These are phyloP conservation scores for Nemania serpens DNA, from an alignment of 2,329 filamentous ascomycete species.

Conservation along the genomic window DNA sequence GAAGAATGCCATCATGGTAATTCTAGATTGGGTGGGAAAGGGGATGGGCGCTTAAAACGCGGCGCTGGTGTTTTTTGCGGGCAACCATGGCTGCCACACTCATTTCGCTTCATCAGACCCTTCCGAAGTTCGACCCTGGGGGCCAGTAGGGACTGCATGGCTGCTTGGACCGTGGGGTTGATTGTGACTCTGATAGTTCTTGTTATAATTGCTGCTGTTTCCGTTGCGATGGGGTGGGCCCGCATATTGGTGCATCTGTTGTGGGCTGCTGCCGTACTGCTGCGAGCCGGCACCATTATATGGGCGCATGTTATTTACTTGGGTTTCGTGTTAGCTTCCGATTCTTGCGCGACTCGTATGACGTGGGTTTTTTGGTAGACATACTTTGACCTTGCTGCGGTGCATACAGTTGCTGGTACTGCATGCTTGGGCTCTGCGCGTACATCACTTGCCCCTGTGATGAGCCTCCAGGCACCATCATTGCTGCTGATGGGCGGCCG, in stretches of 20 bases:
- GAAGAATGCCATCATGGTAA: slow-evolving; percentile 30
- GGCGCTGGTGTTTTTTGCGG: slow-evolving; percentile 37
- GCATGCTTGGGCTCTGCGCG: slow-evolving; percentile 76
- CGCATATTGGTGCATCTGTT: slow-evolving; percentile 67
- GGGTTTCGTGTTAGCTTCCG: slow-evolving; percentile 45
- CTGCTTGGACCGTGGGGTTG: slow-evolving; percentile 47
- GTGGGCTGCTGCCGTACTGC: slow-evolving; percentile 69
- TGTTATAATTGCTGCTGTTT: slow-evolving; percentile 57
- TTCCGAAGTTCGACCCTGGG: slow-evolving; percentile 46
- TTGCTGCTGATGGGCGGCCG: slow-evolving; percentile 74
- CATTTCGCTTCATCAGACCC: slow-evolving; percentile 53
- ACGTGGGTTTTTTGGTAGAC: slow-evolving; percentile 46
- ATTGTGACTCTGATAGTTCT: slow-evolving; percentile 54
- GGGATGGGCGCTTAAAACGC: slow-evolving; percentile 37
- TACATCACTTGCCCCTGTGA: slow-evolving; percentile 84
- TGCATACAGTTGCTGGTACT: slow-evolving; percentile 75
- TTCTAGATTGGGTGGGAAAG: slow-evolving; percentile 37
- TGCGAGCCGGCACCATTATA: slow-evolving; percentile 62
- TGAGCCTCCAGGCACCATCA: slow-evolving; percentile 95
- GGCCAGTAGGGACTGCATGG: slow-evolving; percentile 43
- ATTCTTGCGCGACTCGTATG: slow-evolving; percentile 24
- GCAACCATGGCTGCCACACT: slow-evolving; percentile 29
- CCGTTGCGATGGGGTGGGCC: slow-evolving; percentile 63
- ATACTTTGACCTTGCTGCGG: slow-evolving; percentile 77
- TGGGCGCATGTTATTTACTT: slow-evolving; percentile 64